phyloP scores from a whole-genome alignment of 2,329 filamentous ascomycete genomes.

The Cladosporium phlei region DNA sequence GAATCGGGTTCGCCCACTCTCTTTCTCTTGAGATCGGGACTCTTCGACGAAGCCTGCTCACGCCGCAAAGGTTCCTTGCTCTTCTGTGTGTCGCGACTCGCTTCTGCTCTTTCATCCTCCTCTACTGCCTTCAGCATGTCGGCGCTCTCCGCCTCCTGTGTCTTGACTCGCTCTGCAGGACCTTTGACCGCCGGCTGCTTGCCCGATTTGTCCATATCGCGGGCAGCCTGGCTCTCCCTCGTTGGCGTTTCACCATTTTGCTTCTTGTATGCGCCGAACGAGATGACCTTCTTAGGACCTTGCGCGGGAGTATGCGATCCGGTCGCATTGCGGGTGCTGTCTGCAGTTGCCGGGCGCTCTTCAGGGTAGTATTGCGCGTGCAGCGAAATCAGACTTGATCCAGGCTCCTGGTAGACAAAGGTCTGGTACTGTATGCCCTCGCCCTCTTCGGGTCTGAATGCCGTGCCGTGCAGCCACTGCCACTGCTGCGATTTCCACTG shows the following conservation, averaged over 20 bases:
- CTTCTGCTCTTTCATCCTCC: slow-evolving; percentile 18
- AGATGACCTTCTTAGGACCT: slow-evolving; percentile 57
- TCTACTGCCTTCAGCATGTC: slow-evolving; percentile 28
- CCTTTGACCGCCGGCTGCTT: slow-evolving; percentile 30
- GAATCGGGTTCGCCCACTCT: slow-evolving; percentile 14
- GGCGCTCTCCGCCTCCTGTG: slow-evolving; percentile 23
- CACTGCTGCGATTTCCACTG: slow-evolving; percentile 35
- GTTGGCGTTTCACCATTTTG: slow-evolving; percentile 36
- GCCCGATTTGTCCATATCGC: slow-evolving; percentile 14
- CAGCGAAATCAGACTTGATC: slow-evolving; percentile 30
- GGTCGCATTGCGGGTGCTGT: slow-evolving; percentile 10
- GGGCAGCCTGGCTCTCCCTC: slow-evolving; percentile 2
- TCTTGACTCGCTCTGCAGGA: slow-evolving; percentile 28
- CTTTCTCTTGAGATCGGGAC: slow-evolving; percentile 27
- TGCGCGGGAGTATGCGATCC: slow-evolving; percentile 8
- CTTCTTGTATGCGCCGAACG: slow-evolving; percentile 57
- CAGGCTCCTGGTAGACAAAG: slow-evolving; percentile 55
- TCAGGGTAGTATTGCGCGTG: slow-evolving; percentile 23
- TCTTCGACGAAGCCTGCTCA: slow-evolving; percentile 11
- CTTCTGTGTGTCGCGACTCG: slow-evolving; percentile 2
- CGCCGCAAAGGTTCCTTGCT: background rate
- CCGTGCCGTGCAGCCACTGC: slow-evolving; percentile 44
- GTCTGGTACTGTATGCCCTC: slow-evolving; percentile 57
- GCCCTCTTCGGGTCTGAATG: slow-evolving; percentile 53
- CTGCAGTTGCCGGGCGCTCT: slow-evolving; percentile 31